Evolutionary conservation across 2,329 filamentous ascomycete species (phyloP).

Genomic region (Davidsoniella eucalypti): DNA sequence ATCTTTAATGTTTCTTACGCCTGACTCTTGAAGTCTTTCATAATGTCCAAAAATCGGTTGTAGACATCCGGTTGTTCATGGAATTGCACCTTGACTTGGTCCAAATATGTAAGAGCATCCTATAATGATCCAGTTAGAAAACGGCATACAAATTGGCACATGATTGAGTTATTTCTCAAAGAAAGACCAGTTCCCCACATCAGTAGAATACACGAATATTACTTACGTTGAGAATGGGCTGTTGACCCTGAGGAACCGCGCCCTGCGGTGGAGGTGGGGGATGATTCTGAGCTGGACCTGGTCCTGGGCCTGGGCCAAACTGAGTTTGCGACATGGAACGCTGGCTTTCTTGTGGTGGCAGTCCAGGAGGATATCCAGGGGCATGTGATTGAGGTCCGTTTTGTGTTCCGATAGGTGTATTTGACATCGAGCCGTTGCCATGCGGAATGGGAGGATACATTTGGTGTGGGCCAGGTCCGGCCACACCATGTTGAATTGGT

Average conservation of each 20-base stretch:
- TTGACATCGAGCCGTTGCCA: slow-evolving; percentile 31
- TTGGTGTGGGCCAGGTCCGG: slow-evolving; percentile 32
- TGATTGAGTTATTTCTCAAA: neutral
- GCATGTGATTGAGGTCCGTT: slow-evolving; percentile 31
- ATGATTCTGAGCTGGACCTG: slow-evolving; percentile 15
- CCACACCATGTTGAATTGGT: slow-evolving; percentile 33
- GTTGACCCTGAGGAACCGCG: slow-evolving; percentile 26
- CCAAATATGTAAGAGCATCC: slow-evolving; percentile 80
- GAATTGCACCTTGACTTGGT: slow-evolving; percentile 97
- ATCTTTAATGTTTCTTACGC: slow-evolving; percentile 38
- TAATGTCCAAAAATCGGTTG: slow-evolving; percentile 91
- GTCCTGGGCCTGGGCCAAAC: slow-evolving; percentile 7
- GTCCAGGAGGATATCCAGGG: neutral
- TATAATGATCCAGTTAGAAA: slow-evolving; percentile 17
- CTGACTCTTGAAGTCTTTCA: slow-evolving; percentile 99
- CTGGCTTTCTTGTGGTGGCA: slow-evolving; percentile 25
- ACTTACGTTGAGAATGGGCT: slow-evolving; percentile 36
- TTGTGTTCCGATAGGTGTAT: slow-evolving; percentile 36
- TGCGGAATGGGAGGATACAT: slow-evolving; percentile 40
- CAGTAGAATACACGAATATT: neutral
- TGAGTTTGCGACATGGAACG: slow-evolving; percentile 12
- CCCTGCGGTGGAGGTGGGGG: slow-evolving; percentile 24
- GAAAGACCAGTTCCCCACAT: no score
- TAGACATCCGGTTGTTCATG: slow-evolving; percentile 95
- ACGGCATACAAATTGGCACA: neutral